Evolutionary conservation across 2,329 filamentous ascomycete genomes (phyloP).

Genomic region (Talaromyces sp.): DNA sequence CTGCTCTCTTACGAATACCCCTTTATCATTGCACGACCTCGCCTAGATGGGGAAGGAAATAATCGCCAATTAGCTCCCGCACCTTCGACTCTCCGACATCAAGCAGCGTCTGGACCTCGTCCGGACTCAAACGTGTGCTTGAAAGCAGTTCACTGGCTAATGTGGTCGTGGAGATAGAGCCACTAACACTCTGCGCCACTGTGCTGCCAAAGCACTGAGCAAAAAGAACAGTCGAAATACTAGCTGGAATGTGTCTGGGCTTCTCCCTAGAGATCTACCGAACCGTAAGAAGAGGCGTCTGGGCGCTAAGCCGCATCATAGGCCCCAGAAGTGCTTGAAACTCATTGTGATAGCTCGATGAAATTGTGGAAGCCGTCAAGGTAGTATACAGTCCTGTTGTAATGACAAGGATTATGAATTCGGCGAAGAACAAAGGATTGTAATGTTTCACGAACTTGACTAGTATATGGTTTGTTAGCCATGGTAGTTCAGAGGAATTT

Average conservation of each 20-base stretch:
- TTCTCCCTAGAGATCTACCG: not conserved
- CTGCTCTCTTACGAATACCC: not conserved
- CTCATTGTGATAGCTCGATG: not conserved
- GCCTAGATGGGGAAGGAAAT: not conserved
- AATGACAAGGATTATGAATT: not conserved
- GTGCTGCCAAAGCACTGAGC: not conserved
- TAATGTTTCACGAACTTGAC: not conserved
- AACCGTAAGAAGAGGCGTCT: not conserved
- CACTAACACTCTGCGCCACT: not conserved
- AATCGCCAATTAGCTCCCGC: not conserved
- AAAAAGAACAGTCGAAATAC: not conserved
- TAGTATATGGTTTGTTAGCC: not conserved
- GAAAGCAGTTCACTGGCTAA: not conserved
- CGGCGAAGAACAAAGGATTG: not conserved
- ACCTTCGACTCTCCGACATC: not conserved
- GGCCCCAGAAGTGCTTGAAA: not conserved
- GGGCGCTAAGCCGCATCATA: not conserved
- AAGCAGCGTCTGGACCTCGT: not conserved
- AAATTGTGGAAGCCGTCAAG: not conserved
- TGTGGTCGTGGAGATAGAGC: not conserved
- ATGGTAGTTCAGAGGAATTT: not conserved
- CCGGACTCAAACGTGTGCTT: not conserved
- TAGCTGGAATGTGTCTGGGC: not conserved
- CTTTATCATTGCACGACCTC: not conserved
- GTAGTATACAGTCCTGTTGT: not conserved